These are phyloP conservation scores for Avicennia marina DNA, from an alignment of 257 asterid genomes.

Conservation along the genomic window DNA sequence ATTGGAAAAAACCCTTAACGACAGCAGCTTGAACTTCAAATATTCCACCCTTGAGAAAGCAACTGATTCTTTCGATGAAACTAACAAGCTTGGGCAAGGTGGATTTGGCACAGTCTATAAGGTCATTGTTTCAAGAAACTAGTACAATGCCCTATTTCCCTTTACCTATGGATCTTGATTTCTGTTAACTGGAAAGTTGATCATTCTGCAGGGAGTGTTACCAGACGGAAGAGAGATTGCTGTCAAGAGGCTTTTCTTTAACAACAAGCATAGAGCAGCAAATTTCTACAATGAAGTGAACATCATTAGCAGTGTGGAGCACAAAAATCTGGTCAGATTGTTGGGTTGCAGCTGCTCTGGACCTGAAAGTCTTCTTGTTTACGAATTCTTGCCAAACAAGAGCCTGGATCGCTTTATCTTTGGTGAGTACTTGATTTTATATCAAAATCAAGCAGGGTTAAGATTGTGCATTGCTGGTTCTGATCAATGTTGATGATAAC, in stretches of 20 bases:
- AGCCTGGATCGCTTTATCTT: conserved; percentile 80
- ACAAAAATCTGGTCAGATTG: conserved; percentile 78
- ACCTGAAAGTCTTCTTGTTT: conserved; percentile 91
- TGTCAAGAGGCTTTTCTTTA: conserved; percentile 84
- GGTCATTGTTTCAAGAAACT: conserved; percentile 35
- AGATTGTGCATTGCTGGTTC: not conserved
- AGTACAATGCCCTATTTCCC: too few species aligned
- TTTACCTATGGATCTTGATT: not conserved
- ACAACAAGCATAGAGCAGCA: conserved; percentile 84
- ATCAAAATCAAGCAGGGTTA: not conserved
- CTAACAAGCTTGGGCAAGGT: conserved; percentile 91
- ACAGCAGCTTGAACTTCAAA: conserved; percentile 89
- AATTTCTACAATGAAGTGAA: conserved; percentile 92
- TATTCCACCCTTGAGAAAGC: conserved; percentile 90
- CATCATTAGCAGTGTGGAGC: conserved; percentile 86
- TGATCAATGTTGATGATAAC: conserved; percentile 23
- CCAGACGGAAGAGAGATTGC: conserved; percentile 93
- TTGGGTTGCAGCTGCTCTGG: conserved; percentile 90
- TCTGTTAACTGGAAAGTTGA: too few species aligned
- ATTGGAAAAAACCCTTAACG: conserved; percentile 64
- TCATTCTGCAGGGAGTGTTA: conserved; percentile 56
- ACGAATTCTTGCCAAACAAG: conserved; percentile 62
- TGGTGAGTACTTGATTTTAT: conserved; percentile 39
- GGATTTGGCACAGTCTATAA: conserved; percentile 94
- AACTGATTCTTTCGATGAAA: conserved; percentile 64